Conservation (phyloP, 2,329 filamentous ascomycete genomes). For the Fusarium sterilihyphosum region DNA sequence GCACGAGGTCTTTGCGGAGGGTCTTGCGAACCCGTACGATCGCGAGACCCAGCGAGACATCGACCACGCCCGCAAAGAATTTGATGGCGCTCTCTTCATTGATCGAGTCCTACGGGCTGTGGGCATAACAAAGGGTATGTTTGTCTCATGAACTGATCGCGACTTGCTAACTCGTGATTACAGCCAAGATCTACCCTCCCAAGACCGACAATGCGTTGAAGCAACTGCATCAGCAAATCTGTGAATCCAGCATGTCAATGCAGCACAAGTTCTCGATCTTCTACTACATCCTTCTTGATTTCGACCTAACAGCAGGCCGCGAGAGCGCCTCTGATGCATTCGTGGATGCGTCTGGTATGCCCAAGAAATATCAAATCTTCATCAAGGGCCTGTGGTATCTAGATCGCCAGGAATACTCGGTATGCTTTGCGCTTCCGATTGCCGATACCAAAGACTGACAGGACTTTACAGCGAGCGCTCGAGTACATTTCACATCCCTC, state of each 20-base stretch:
- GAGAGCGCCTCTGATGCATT: conserved; percentile 66
- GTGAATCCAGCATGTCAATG: conserved; percentile 69
- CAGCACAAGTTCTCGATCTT: conserved; percentile 86
- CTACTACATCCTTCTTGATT: conserved; percentile 85
- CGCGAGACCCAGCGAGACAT: conserved; percentile 70
- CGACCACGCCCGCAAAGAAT: conserved; percentile 70
- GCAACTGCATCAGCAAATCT: conserved; percentile 75
- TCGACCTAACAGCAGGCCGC: conserved; percentile 64
- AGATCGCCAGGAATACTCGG: conserved; percentile 75
- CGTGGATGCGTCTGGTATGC: conserved; percentile 70
- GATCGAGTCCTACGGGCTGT: conserved; percentile 79
- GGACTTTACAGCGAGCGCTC: conserved; percentile 65
- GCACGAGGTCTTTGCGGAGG: conserved; percentile 72
- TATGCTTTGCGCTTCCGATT: conserved; percentile 42
- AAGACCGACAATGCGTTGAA: conserved; percentile 73
- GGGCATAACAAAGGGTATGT: conserved; percentile 73
- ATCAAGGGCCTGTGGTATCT: conserved; percentile 86
- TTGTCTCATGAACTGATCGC: rapidly evolving
- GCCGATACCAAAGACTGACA: not conserved
- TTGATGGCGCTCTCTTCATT: conserved; percentile 80
- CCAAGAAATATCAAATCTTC: conserved; percentile 80
- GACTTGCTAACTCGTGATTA: conserved; percentile 28
- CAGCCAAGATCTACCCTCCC: conserved; percentile 77
- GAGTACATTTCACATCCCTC: conserved; percentile 83
- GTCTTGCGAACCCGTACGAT: conserved; percentile 70